Conservation (phyloP, 2,329 filamentous ascomycete species). For the Xylariaceae sp. region DNA sequence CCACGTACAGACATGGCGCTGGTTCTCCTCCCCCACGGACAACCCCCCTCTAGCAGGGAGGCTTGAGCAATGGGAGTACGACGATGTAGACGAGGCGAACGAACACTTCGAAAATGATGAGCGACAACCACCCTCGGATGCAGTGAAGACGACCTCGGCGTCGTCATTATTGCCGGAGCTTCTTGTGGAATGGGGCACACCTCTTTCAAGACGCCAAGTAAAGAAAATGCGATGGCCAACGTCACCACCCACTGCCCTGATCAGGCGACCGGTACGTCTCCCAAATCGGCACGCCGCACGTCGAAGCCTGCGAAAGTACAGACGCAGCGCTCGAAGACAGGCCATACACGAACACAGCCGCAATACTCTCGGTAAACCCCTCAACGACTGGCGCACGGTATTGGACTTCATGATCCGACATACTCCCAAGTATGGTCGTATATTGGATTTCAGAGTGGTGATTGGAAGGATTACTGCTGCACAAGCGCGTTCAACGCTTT, state of each 20-base stretch:
- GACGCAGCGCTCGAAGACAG: constrained; percentile 20
- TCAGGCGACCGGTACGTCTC: constrained; percentile 10
- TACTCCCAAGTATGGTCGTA: constrained; percentile 23
- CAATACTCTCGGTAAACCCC: constrained; percentile 7
- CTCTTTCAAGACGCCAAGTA: neutral
- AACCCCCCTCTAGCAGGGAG: neutral
- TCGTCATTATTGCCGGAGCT: neutral
- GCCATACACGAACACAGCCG: constrained; percentile 14
- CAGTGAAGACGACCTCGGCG: neutral
- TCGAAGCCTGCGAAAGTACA: constrained; percentile 22
- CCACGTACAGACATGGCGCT: constrained; percentile 14
- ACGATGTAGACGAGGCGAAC: neutral
- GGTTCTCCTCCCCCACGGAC: constrained; percentile 13
- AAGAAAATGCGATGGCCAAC: neutral
- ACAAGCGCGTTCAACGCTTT: constrained; percentile 21
- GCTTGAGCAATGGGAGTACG: neutral
- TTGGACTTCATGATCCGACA: constrained; percentile 25
- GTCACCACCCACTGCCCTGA: neutral
- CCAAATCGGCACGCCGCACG: constrained; percentile 11
- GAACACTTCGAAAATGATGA: neutral
- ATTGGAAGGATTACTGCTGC: constrained; percentile 24
- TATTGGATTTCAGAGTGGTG: constrained; percentile 26
- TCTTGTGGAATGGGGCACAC: neutral
- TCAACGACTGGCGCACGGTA: constrained; percentile 19
- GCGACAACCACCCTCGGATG: neutral